Base-by-base conservation (phyloP, 331 rosid species). In the Malus hybrid region DNA sequence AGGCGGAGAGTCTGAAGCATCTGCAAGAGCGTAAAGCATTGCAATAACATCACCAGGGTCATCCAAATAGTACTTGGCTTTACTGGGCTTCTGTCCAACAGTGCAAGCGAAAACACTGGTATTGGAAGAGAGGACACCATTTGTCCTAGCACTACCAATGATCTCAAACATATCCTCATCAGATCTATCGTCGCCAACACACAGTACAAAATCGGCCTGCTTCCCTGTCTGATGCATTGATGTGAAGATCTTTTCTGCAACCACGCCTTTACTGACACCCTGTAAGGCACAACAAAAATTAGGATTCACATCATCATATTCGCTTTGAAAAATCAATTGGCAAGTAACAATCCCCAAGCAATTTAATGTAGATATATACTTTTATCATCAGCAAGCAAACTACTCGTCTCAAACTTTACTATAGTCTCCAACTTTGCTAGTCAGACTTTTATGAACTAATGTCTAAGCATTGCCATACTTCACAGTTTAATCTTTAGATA, bases 1-100 rank as follows among this genome's bases (percentile, higher is more conserved):
- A 16, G 81, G 73, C 10, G 80, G 74, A 14, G 83, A 75, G 50
- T 77, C 89, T 15, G 89, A 74, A 66, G 68, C 89, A 4, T 86
- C 87, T 24, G 89, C 89, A 36, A 86, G 87, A 60, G 87, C 89
- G 10, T 86, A 83, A 6, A 86, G 87, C 87, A 80, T 83, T 61
- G 77, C 71, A n/a, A 86, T 77, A 55, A 86, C 89, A 65, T 86
- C 89, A 10, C 55, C 31, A 33, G 89, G 80, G 77, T 86, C 89
- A 60, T 86, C 89, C 80, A 86, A 68, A 67, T 86, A 86, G 80
- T 86, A 86, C 79, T 86, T 86, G 29, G 89, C 89, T 70, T 86
- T 86, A 80, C 89, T 86, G 22, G 89, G 89, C 69, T 86, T 86
- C 79, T 86, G 89, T 74, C 89, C 89, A 18, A 86, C 89, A 0